Conservation (phyloP, 148 eudicot species). For the Silene uniflora region DNA sequence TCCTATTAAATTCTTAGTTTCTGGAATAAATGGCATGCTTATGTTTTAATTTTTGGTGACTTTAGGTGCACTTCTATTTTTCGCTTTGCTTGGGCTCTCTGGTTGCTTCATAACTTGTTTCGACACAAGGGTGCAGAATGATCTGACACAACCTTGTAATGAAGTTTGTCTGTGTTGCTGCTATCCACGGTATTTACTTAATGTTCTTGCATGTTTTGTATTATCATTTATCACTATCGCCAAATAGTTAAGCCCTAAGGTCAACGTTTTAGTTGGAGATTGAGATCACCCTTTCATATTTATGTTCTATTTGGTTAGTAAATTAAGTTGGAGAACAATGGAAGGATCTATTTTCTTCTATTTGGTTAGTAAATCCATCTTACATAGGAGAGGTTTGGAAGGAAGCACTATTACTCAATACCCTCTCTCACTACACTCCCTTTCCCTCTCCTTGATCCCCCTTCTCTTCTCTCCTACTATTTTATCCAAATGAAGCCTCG, state of each 20-base stretch:
- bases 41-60: conserved; percentile 2
- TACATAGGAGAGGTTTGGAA: neutral
- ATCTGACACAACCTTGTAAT: conserved; percentile 93
- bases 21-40: neutral
- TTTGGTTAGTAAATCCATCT: neutral
- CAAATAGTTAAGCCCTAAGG: neutral
- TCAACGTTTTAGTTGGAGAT: neutral
- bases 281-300: neutral
- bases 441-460: neutral
- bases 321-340: too few relatives aligned
- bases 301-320: neutral
- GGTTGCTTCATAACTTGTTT: conserved; percentile 94
- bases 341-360: neutral
- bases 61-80: conserved; percentile 86
- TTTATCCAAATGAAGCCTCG: neutral
- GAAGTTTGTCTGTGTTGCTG: conserved; percentile 97
- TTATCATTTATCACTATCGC: neutral
- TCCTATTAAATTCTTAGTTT: neutral
- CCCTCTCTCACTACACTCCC: neutral
- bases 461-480: neutral
- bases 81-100: conserved; percentile 82
- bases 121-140: conserved; percentile 85
- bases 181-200: conserved; percentile 66
- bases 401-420: neutral
- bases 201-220: neutral